A percentile compares a stretch with the other conserved stretches of the same genome.
These are phyloP conservation scores for Ganoderma lucidum DNA, from an alignment of 1,284 basidiomycete species.

Conservation along the genomic window DNA sequence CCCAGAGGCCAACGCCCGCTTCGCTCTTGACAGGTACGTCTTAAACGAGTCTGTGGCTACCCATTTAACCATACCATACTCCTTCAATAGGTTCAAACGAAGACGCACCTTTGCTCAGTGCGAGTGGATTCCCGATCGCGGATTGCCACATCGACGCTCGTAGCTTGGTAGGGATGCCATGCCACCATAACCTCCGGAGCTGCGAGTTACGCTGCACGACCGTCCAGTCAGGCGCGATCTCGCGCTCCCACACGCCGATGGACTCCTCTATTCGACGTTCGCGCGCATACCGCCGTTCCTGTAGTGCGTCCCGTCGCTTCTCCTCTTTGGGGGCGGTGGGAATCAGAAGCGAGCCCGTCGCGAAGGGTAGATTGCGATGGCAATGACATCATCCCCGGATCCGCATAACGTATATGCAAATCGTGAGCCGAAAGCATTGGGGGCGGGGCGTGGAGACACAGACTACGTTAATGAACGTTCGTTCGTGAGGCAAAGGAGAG, in stretches of 20 bases:
- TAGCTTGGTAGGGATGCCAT: conserved; percentile 88
- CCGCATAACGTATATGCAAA: conserved; percentile 11
- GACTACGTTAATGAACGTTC: conserved; percentile 41
- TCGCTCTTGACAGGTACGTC: conserved; percentile 77
- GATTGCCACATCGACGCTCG: conserved; percentile 89
- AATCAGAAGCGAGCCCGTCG: background rate
- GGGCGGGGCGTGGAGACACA: conserved; percentile 18
- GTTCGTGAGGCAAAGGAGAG: conserved; percentile 31
- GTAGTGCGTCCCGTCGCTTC: conserved; percentile 67
- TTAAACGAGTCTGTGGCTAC: conserved; percentile 74
- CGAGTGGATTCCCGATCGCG: conserved; percentile 89
- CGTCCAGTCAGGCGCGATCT: conserved; percentile 87
- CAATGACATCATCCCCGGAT: background rate
- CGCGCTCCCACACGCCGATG: conserved; percentile 78
- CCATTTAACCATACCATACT: conserved; percentile 10
- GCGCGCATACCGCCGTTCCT: conserved; percentile 70
- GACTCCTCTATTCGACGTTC: conserved; percentile 77
- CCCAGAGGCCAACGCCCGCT: conserved; percentile 73
- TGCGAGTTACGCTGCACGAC: conserved; percentile 70
- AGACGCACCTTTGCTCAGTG: conserved; percentile 82
- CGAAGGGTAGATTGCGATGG: background rate
- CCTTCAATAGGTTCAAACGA: background rate
- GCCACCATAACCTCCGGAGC: conserved; percentile 89
- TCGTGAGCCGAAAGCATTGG: background rate
- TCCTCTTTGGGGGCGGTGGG: conserved; percentile 56